These are phyloP conservation scores for Phytomonas serpens DNA, from an alignment of 208 protist genomes.

Conservation along the genomic window DNA sequence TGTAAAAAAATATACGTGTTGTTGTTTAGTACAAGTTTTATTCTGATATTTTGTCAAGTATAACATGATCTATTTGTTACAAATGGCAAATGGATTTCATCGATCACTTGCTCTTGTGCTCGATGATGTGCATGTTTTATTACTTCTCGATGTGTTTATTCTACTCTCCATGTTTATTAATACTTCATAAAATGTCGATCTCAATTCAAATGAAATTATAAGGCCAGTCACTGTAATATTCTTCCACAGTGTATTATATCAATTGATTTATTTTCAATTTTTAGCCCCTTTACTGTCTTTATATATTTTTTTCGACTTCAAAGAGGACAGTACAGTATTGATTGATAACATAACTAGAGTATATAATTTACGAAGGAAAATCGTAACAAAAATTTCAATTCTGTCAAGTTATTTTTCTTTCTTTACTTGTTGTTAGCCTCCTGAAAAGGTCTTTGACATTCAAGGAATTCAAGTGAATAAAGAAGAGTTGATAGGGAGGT, in stretches of 20 bases:
- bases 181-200: background rate
- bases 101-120: background rate
- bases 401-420: background rate
- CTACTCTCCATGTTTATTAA: slow-evolving; percentile 9
- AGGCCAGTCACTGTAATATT: background rate
- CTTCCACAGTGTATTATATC: background rate
- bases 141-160: slow-evolving; percentile 11
- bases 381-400: background rate
- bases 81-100: background rate
- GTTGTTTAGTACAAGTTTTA: slow-evolving; percentile 12
- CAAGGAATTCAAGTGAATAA: background rate
- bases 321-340: background rate
- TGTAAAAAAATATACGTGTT: slow-evolving; percentile 14
- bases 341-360: background rate
- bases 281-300: background rate
- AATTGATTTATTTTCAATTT: background rate
- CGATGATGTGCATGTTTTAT: background rate
- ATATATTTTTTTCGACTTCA: background rate
- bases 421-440: background rate
- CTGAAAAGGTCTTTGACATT: background rate
- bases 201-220: background rate
- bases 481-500: background rate
- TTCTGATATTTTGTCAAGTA: slow-evolving; percentile 8
- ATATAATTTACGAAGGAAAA: background rate
- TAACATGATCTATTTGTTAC: background rate